These are phyloP conservation scores for Candida palmyrensis DNA, from an alignment of 805 yeast species.

Conservation along the genomic window DNA sequence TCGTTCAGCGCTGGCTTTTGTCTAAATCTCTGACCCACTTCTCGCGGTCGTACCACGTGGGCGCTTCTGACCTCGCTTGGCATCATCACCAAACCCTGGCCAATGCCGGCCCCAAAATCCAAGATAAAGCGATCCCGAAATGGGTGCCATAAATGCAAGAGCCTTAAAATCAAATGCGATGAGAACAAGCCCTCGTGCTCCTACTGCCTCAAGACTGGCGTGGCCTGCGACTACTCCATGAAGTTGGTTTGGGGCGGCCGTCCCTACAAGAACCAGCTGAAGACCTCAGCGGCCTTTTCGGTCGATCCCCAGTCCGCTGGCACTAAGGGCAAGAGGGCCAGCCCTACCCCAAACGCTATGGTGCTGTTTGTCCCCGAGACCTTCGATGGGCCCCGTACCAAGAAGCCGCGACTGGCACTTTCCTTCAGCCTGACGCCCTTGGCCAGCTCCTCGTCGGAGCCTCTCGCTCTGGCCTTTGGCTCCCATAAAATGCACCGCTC, in stretches of 20 bases:
- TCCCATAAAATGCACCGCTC: background rate
- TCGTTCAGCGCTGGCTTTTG: too few relatives aligned
- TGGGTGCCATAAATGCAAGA: slow-evolving; percentile 62
- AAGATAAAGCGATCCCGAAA: slow-evolving; percentile 42
- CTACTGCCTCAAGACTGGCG: slow-evolving; percentile 44
- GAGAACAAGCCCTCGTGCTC: slow-evolving; percentile 61
- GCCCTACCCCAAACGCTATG: background rate
- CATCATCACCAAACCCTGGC: too few relatives aligned
- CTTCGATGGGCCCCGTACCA: slow-evolving; percentile 1
- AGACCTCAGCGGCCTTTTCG: slow-evolving; percentile 23
- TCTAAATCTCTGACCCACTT: too few relatives aligned
- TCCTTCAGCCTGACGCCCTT: too few relatives aligned
- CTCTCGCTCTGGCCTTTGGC: too few relatives aligned
- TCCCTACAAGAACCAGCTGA: slow-evolving; percentile 45
- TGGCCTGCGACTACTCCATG: slow-evolving; percentile 58
- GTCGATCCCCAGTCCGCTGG: slow-evolving; percentile 7
- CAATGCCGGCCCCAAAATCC: too few relatives aligned
- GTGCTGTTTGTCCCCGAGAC: slow-evolving; percentile 1
- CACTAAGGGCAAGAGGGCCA: background rate
- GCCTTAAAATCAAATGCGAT: slow-evolving; percentile 62
- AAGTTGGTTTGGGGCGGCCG: slow-evolving; percentile 74
- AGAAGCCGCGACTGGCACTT: too few relatives aligned
- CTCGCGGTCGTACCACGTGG: too few relatives aligned
- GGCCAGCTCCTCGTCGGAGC: background rate
- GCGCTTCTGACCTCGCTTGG: too few relatives aligned